phyloP scores from a whole-genome alignment of 345 rosid species.

The Raphanus raphanistrum region DNA sequence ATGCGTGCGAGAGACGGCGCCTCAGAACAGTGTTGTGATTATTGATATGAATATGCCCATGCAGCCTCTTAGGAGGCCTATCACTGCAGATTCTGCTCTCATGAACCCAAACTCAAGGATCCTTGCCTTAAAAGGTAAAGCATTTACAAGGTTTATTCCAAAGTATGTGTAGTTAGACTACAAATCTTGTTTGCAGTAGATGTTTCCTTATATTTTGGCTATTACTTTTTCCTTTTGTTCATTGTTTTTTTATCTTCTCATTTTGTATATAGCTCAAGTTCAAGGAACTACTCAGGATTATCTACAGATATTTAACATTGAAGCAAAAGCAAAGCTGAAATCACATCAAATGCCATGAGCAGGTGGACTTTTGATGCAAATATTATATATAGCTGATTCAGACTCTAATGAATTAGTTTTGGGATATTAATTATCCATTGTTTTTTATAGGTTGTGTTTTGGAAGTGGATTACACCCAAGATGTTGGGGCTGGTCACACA shows the following conservation, averaged over 20 bases:
- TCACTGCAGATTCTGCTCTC: constrained; percentile 80
- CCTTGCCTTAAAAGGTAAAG: constrained; percentile 76
- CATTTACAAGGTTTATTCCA: neutral
- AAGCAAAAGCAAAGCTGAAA: constrained; percentile 89
- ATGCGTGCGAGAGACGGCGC: constrained; percentile 86
- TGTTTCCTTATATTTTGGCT: constrained; percentile 1
- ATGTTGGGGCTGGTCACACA: constrained; percentile 96
- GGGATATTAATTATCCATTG: constrained; percentile 6
- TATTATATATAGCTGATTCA: neutral
- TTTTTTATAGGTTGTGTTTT: constrained; percentile 72
- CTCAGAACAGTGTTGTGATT: constrained; percentile 78
- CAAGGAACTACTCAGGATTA: constrained; percentile 97
- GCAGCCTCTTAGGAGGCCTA: constrained; percentile 81
- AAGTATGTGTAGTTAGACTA: neutral
- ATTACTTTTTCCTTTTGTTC: neutral
- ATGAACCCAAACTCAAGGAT: constrained; percentile 87
- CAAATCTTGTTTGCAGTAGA: constrained; percentile 5
- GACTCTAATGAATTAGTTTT: neutral
- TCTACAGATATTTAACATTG: constrained; percentile 96
- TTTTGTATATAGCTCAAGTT: constrained; percentile 73
- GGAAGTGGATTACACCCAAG: constrained; percentile 97
- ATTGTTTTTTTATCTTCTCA: constrained; percentile 2
- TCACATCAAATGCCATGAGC: constrained; percentile 99
- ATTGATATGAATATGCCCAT: constrained; percentile 82
- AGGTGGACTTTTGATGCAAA: constrained; percentile 49